Conservation (phyloP, 2,329 filamentous ascomycete species). For the Aspergillus sp. region DNA sequence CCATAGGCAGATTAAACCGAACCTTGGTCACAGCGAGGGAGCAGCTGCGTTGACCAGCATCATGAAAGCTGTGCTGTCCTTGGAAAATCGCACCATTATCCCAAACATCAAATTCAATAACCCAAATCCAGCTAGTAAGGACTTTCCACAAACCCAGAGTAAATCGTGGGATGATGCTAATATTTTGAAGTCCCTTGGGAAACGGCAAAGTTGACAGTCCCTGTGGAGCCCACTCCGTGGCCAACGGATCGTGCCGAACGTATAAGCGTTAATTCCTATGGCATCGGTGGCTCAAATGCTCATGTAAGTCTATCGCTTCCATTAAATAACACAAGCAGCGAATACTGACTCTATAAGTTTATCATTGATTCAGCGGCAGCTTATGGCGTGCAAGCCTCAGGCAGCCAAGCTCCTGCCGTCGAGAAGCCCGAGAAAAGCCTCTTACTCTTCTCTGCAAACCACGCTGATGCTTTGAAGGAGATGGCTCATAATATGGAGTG, state of each 20-base stretch:
- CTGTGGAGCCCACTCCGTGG: conserved; percentile 13
- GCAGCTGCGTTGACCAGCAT: conserved; percentile 15
- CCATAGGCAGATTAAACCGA: conserved; percentile 13
- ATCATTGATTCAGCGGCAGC: not conserved
- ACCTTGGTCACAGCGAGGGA: conserved; percentile 21
- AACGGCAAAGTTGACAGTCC: not conserved
- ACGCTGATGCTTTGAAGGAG: not conserved
- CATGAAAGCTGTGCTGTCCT: conserved; percentile 15
- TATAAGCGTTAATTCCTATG: conserved; percentile 29
- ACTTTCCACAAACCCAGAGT: too few species aligned
- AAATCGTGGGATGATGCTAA: not conserved
- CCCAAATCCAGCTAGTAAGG: conserved; percentile 19
- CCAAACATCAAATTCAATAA: conserved; percentile 20
- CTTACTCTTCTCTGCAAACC: not conserved
- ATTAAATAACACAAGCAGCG: not conserved
- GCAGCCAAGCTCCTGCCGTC: not conserved
- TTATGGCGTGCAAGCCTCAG: not conserved
- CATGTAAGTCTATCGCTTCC: conserved; percentile 2
- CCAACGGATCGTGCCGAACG: conserved; percentile 15
- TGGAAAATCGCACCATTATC: conserved; percentile 16
- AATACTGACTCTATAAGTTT: not conserved
- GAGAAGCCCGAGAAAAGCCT: not conserved
- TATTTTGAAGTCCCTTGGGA: not conserved
- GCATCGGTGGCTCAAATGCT: conserved; percentile 19
- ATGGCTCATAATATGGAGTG: not conserved